Evolutionary conservation across 495 filamentous ascomycete species (phyloP), one percentile per base, ranked within the genome.

Genomic region (Aspergillus biplanus): DNA sequence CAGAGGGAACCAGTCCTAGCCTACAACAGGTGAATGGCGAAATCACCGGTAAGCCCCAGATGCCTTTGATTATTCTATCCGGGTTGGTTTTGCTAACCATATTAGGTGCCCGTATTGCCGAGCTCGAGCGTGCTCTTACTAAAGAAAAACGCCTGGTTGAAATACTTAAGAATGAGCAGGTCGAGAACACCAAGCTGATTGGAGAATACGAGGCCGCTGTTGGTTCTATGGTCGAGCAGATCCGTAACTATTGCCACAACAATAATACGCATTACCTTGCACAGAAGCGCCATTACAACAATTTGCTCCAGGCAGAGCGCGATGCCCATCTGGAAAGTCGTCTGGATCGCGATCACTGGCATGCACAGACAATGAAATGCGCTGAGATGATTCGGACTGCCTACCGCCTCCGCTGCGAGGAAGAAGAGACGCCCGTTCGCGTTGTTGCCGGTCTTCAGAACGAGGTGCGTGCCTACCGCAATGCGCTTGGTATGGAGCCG

Each of bases 281-380:
- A 12, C 77, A 86, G 61, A 85, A 87, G 57, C 76, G 76, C 59
- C 85, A 88, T 71, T 90, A 88, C 73, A 83, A 85, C 62, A 77
- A 75, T 39, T 79, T 87, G 3, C 71, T 90, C 0, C 82, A 86
- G 52, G 76, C 81, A 2, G 85, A 88, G 61, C 83, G 86, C 15
- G 78, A 83, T 58, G 77, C 82, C 9, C 83, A 84, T 50, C 66
- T 88, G 52, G 78, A 86, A 18, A 79, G 85, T 67, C 80, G 86
- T 8, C 65, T 89, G n/a, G 83, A 86, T 62, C 86, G 85, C n/a
- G 83, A 86, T 53, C 80, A 86, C 62, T 88, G 86, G 86, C 86
- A 89, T 66, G 79, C 81, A 7, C 80, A 82, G 64, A 80, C 81
- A 46, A 80, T 84, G 78, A 78, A 79, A 56, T 79, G 77, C 44